Conservation (phyloP, 768 basidiomycete species). For the Candolleomyces eurysporus region DNA sequence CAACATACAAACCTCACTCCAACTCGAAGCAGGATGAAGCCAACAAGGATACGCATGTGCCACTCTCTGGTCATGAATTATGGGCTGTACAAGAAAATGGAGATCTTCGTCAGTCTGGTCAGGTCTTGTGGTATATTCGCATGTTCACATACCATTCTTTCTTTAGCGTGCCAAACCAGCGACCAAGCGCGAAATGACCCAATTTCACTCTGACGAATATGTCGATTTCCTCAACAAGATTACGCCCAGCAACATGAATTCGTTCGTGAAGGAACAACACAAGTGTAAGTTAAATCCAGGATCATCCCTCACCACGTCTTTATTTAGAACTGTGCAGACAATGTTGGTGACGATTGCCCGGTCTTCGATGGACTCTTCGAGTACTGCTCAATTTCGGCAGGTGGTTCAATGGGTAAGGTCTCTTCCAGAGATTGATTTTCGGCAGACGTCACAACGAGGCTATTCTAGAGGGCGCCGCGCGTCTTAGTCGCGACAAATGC, state of each 20-base stretch:
- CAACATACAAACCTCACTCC: constrained; percentile 8
- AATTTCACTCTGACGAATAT: constrained; percentile 99
- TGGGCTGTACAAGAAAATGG: constrained; percentile 99
- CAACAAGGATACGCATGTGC: constrained; percentile 98
- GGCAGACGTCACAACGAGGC: constrained; percentile 8
- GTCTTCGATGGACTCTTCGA: constrained; percentile 99
- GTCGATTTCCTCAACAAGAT: constrained; percentile 95
- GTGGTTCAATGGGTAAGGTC: constrained; percentile 92
- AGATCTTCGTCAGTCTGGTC: constrained; percentile 81
- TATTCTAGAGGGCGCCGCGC: constrained; percentile 89
- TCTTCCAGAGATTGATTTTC: background rate
- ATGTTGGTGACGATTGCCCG: constrained; percentile 98
- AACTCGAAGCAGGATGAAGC: constrained; percentile 77
- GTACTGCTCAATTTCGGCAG: constrained; percentile 99
- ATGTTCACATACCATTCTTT: constrained; percentile 5
- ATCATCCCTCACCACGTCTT: background rate
- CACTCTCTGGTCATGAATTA: constrained; percentile 99
- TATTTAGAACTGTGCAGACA: constrained; percentile 53
- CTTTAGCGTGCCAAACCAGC: constrained; percentile 95
- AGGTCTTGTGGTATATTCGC: background rate
- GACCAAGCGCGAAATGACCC: constrained; percentile 99
- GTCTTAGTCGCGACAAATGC: constrained; percentile 93
- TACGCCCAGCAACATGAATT: constrained; percentile 93
- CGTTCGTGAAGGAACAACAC: constrained; percentile 90
- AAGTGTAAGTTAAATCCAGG: constrained; percentile 62